Evolutionary conservation across 2,329 filamentous ascomycete genomes (phyloP).

Genomic region (Colletotrichum endophyticum): DNA sequence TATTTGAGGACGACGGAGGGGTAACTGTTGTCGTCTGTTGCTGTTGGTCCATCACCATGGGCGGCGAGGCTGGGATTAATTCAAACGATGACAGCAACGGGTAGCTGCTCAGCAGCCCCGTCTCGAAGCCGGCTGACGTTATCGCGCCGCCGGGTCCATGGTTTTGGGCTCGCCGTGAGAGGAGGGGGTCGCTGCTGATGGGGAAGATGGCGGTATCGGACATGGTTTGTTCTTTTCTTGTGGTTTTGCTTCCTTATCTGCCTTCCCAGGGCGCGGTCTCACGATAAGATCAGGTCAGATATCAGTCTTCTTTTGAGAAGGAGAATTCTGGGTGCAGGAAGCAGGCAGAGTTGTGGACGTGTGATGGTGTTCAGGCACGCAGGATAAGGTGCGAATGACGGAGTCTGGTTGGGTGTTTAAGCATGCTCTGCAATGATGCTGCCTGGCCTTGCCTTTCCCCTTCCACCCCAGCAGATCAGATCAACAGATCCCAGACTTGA

Average conservation of each 20-base stretch:
- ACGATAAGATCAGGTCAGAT: background rate
- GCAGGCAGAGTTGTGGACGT: background rate
- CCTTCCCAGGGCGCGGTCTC: background rate
- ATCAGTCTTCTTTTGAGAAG: background rate
- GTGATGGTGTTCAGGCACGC: background rate
- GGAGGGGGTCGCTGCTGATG: background rate
- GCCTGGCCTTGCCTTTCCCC: background rate
- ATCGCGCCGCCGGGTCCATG: background rate
- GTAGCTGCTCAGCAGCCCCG: background rate
- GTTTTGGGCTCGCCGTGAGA: background rate
- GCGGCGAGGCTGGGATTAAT: background rate
- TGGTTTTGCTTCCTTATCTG: background rate
- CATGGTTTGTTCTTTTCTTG: background rate
- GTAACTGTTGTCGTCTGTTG: background rate
- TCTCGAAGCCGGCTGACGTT: background rate
- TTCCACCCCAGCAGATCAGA: background rate
- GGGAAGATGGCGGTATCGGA: background rate
- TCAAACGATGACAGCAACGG: background rate
- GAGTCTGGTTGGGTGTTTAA: background rate
- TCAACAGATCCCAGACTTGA: background rate
- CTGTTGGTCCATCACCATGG: background rate
- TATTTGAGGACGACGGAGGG: background rate
- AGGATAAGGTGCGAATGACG: background rate
- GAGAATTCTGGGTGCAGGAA: background rate
- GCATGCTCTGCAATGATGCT: background rate